Evolutionary conservation across 2,329 filamentous ascomycete genomes (phyloP), one percentile per base, ranked within the genome.

Genomic region (Aspergillus fijiensis): DNA sequence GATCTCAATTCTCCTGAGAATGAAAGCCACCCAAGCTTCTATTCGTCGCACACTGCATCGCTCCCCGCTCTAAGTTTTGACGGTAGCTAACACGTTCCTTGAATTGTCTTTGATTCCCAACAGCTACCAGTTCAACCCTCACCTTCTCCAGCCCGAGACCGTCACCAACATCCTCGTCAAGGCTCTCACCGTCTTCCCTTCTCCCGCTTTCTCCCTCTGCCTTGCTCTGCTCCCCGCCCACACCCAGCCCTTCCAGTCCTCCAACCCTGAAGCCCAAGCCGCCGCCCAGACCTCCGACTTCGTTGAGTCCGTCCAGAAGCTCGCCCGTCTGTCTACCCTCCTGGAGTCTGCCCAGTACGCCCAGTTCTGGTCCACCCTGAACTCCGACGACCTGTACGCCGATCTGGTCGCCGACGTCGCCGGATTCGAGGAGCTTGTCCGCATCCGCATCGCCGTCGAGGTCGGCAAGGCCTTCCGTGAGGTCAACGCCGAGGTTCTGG

Each of bases 111-210:
- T n/a, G 56, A 48, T 25, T 19, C 14, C n/a, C n/a, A 47, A 63
- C 70, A 99, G 95, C 67, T 99, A 99, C 85, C 96, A 99, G 83
- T 96, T 99, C 82, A 99, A 99, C 87, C 95, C 95, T 55, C 93
- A 98, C 83, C 91, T 96, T 70, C 88, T 93, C 75, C 94, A 95
- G 83, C 91, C 96, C 75, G 95, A 99, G 80, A 92, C 94, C 74
- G 92, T 95, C 79, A 98, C 95, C 84, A 98, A 98, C 85, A 90
- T 98, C 81, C 92, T 99, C 77, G 93, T 96, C 84, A 99, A 98
- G 85, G 86, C 93, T 68, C 88, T 99, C 76, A 96, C 94, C 69
- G 91, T 96, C 81, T 99, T 99, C 84, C 95, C 95, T 66, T 93
- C 91, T 21, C 88, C 95, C 49, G 93, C 98, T 79, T 99, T 98